These are phyloP conservation scores for Syncephalastrum racemosum DNA, from an alignment of 371 early-diverging fungal genomes.

Conservation along the genomic window DNA sequence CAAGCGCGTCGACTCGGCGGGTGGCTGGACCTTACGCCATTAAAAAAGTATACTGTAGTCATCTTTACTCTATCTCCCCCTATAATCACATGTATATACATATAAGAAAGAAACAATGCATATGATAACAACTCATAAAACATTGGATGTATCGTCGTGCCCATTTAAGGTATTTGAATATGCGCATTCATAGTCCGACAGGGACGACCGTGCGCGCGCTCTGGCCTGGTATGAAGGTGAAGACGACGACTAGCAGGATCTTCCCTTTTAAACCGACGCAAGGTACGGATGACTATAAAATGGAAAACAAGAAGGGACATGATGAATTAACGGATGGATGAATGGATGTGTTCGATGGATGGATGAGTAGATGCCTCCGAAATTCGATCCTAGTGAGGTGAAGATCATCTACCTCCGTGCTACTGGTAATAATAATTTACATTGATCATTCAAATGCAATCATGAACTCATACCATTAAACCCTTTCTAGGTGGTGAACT, in stretches of 20 bases:
- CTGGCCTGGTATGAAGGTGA: too few species aligned
- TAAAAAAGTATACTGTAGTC: too few species aligned
- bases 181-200: too few species aligned
- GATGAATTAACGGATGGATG: slow-evolving; percentile 13
- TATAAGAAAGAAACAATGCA: too few species aligned
- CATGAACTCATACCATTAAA: not conserved
- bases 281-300: not conserved
- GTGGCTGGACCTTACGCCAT: slow-evolving; percentile 29
- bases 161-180: too few species aligned
- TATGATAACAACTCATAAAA: too few species aligned
- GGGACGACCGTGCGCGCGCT: too few species aligned
- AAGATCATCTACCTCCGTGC: slow-evolving; percentile 94
- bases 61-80: too few species aligned
- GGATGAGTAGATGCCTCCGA: slow-evolving; percentile 69
- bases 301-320: slow-evolving; percentile 22
- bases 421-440: slow-evolving; percentile 74
- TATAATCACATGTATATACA: too few species aligned
- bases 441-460: not conserved
- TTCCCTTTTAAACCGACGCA: slow-evolving; percentile 8
- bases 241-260: too few species aligned
- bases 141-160: too few species aligned
- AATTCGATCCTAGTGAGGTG: slow-evolving; percentile 87
- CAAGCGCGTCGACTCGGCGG: slow-evolving; percentile 24
- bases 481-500: slow-evolving; percentile 57
- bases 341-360: slow-evolving; percentile 19